These are phyloP conservation scores for Leucosporidium scottii DNA, from an alignment of 768 basidiomycete species.

Conservation along the genomic window DNA sequence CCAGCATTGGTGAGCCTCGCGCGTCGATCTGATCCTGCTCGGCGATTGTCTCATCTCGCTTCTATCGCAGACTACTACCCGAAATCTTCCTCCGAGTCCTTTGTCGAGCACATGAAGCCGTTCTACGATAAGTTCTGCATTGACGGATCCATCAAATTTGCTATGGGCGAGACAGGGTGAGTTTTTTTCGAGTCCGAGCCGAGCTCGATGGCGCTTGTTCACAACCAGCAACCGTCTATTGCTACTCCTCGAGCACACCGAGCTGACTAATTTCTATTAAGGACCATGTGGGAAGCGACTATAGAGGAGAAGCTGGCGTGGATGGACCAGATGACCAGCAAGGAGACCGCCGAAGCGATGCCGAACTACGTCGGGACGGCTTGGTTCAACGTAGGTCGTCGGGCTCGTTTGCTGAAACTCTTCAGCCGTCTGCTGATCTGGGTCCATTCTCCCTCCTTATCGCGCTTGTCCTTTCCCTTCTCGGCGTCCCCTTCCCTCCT, in stretches of 20 bases:
- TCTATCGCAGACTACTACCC: conserved; percentile 31
- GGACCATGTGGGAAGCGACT: conserved; percentile 20
- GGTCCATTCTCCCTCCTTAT: too few relatives aligned
- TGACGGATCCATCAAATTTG: conserved; percentile 23
- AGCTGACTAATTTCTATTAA: not conserved
- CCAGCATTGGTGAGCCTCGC: not conserved
- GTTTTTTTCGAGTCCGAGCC: too few relatives aligned
- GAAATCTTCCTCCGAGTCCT: conserved; percentile 10
- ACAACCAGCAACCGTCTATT: too few relatives aligned
- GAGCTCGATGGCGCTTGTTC: too few relatives aligned
- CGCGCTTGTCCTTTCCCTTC: too few relatives aligned
- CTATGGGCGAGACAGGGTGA: conserved; percentile 37
- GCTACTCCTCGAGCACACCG: too few relatives aligned
- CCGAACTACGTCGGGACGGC: conserved; percentile 28
- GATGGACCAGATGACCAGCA: conserved; percentile 25
- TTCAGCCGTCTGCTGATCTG: too few relatives aligned
- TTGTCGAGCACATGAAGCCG: conserved; percentile 26
- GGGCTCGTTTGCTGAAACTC: too few relatives aligned
- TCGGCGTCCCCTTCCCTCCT: too few relatives aligned
- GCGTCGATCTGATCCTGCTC: too few relatives aligned
- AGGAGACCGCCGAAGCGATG: conserved; percentile 10
- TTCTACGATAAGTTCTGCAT: conserved; percentile 36
- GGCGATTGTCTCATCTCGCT: too few relatives aligned
- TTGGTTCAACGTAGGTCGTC: conserved; percentile 35
- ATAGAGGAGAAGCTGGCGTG: conserved; percentile 22